Base-by-base conservation (phyloP, 441 rosid genomes). In the Corymbia citriodora region DNA sequence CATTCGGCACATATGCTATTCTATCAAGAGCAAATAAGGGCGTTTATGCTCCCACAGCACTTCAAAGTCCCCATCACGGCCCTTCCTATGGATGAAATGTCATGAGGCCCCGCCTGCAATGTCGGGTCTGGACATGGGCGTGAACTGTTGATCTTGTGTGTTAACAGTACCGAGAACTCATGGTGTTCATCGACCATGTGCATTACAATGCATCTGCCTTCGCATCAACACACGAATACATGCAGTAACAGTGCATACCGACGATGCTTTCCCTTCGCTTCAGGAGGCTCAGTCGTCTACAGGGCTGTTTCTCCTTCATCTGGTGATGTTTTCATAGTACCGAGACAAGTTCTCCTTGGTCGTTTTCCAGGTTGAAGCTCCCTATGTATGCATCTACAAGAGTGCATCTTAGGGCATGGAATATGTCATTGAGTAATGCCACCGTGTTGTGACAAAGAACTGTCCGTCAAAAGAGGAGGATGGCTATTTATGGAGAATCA, bases 181-280 rank as follows among this genome's bases (percentile, higher is more conserved):
- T n/a, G 5, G 79, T 68, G 79, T 4, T 70, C 3, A 33, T 31
- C 0, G 5, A 31, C 45, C 79, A 33, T 31, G 45, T 0, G 23
- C 40, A 68, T 68, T 68, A 31, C 31, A 31, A 68, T 36, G 3
- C 79, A 31, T 68, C 45, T 0, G 0, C 17, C 36, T 57, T 57
- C 63, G 0, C 13, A 57, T 23, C 29, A 0, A 57, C 0, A 57
- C 63, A 57, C 25, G 61, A 0, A 9, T 1, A 11, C 61, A 57
- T 0, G 63, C 2, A 23, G 13, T 57, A 2, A 57, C 0, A 57
- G 6, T 57, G 13, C 23, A 29, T 3, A 63, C 72, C 12, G 2
- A 29, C 8, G 4, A 29, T 16, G 16, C 74, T 68, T 65, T 68
- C 79, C 19, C 40, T 68, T 68, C 40, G 11, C 25, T 70, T 4